Base-by-base conservation (phyloP, 495 filamentous ascomycete genomes). In the Lasiosphaeris hirsuta region DNA sequence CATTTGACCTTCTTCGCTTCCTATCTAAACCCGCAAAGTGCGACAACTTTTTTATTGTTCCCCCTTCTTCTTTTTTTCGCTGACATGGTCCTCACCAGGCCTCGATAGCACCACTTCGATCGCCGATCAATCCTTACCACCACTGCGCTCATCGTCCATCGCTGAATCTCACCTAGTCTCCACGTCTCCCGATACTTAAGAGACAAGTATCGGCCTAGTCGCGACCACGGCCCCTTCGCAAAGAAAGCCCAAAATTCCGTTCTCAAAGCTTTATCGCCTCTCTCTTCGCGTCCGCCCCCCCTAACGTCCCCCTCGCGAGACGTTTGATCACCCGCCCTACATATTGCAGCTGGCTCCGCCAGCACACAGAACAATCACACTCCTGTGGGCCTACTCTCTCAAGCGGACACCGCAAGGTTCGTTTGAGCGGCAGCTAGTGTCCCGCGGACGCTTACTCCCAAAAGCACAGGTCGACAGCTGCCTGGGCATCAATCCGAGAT, bases 1-100 rank as follows among this genome's bases (percentile, higher is more conserved):
- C 85, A 74, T 86, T 85, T 78, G 91, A 96, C 74, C 86, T 96
- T 64, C 84, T 97, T 68, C 90, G 90, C 78, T 92, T 96, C 78
- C 84, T 97, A 61, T 96, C 90, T 59, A 95, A 95, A 80, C 93
- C 92, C 67, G 90, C 90, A 70, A 96, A 96, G 92, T 97, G 75
- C 72, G 88, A 79, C 14, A 30, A 30, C 41, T 51, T 36, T 40
- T 15, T 30, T 50, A 41, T 40, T 9, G 6, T 30, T n/a, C 11
- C 8, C 1, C n/a, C n/a, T n/a, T n/a, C n/a, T 18, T 38, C 34
- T 42, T 30, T 19, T 10, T 10, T 38, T 38, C 2, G 51, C 62
- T 67, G 40, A 69, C 59, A 1, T 15, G 19, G 30, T 49, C 56
- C 46, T 34, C 19, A 44, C 30, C 62, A 96, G 92, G 83, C 91